phyloP scores from a whole-genome alignment of 306 rosid genomes.

The Potentilla sterilis region DNA sequence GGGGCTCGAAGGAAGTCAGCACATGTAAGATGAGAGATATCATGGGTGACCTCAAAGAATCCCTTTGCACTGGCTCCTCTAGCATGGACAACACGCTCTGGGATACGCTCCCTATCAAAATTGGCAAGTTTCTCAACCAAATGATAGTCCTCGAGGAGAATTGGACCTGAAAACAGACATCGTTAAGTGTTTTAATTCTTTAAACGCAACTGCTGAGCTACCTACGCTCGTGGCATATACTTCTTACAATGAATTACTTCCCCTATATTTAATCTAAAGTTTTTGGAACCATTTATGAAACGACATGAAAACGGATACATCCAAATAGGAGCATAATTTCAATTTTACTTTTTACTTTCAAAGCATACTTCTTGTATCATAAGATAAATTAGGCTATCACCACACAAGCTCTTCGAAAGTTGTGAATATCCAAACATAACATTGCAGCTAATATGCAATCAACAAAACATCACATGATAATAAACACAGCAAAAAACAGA shows the following conservation, averaged over 20 bases:
- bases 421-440: background rate
- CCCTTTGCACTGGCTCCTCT: conserved; percentile 99
- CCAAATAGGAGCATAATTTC: background rate
- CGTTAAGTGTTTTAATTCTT: background rate
- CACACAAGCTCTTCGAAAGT: background rate
- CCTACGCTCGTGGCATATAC: background rate
- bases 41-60: conserved; percentile 97
- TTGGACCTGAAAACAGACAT: conserved; percentile 61
- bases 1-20: conserved; percentile 96
- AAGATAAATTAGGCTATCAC: background rate
- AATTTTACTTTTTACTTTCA: background rate
- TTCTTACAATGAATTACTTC: background rate
- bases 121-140: conserved; percentile 88
- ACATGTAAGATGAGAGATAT: conserved; percentile 72
- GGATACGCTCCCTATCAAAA: conserved; percentile 83
- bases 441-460: background rate
- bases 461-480: background rate
- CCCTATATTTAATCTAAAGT: background rate
- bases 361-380: background rate
- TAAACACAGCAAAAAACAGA: background rate
- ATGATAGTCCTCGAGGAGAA: conserved; percentile 93
- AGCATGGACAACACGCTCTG: conserved; percentile 97
- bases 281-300: background rate
- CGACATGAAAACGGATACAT: background rate
- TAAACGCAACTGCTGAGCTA: background rate